Percentiles rank a stretch among this genome's conserved stretches.
Evolutionary conservation across 176 grass and related monocot species (phyloP).

Genomic region (Puccinellia tenuiflora): DNA sequence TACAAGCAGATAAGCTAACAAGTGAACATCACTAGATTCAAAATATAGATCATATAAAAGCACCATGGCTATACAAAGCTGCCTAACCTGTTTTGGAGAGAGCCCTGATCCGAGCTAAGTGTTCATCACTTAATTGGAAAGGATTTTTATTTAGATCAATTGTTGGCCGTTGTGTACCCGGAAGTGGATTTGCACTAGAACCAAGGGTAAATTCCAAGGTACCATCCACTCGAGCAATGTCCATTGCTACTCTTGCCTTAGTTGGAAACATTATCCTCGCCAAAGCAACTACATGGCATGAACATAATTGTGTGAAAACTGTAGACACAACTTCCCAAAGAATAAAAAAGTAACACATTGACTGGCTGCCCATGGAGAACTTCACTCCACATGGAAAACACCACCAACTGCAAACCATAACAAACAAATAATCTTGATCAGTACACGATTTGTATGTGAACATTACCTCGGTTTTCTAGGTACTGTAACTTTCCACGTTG

Average conservation of each 20-base stretch:
- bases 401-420: not conserved
- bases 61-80: not conserved
- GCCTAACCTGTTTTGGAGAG: constrained; percentile 74
- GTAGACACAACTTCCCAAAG: not conserved
- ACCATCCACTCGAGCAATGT: constrained; percentile 84
- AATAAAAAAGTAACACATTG: not conserved
- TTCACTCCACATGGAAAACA: not conserved
- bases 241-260: constrained; percentile 78
- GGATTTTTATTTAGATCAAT: constrained; percentile 61
- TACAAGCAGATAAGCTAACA: not conserved
- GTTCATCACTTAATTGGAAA: constrained; percentile 63
- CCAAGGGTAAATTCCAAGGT: constrained; percentile 60
- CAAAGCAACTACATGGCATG: constrained; percentile 68
- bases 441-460: not conserved
- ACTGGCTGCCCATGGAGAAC: not conserved
- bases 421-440: not conserved
- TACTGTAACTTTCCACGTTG: constrained; percentile 55
- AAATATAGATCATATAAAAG: not conserved
- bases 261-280: constrained; percentile 76
- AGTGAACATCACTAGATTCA: not conserved
- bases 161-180: not conserved
- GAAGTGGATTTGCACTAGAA: constrained; percentile 24
- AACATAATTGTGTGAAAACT: not conserved
- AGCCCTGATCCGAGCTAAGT: constrained; percentile 63
- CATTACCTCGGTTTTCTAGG: constrained; percentile 85